A percentile compares a stretch with the other conserved stretches of the same genome.
phyloP scores from a whole-genome alignment of 148 eudicot species.

The Salicornia ramosissima region DNA sequence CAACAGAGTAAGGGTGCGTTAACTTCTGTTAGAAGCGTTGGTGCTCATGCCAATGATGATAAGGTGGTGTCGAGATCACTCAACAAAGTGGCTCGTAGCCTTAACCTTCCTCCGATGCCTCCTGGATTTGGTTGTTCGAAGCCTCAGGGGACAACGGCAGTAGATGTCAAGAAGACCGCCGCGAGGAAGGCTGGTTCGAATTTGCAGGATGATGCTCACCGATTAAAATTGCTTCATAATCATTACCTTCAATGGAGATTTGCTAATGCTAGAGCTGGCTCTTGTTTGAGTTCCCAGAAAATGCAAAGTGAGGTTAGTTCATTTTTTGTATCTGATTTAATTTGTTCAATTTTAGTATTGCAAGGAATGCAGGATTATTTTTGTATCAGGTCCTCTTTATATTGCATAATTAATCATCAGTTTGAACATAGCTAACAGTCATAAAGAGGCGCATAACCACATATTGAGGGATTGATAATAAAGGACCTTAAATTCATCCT shows the following conservation, averaged over 20 bases:
- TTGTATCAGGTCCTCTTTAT: no score
- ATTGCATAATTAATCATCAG: no score
- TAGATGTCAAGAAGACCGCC: constrained; percentile 33
- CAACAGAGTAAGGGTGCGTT: background rate
- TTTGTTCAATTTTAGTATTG: background rate
- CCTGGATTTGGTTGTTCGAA: constrained; percentile 20
- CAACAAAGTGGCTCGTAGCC: constrained; percentile 31
- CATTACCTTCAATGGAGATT: constrained; percentile 64
- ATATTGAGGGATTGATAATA: no score
- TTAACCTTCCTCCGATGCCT: constrained; percentile 62
- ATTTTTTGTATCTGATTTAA: background rate
- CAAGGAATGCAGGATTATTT: no score
- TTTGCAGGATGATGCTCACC: constrained; percentile 49
- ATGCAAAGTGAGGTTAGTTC: constrained; percentile 64
- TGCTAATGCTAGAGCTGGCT: constrained; percentile 66
- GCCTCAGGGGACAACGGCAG: constrained; percentile 25
- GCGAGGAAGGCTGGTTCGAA: constrained; percentile 37
- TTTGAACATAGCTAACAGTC: no score
- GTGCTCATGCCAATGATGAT: no score
- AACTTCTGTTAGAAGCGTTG: constrained; percentile 21
- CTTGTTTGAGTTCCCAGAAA: constrained; percentile 45
- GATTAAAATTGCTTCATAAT: constrained; percentile 58
- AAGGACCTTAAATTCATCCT: no score
- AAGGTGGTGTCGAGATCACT: constrained; percentile 14
- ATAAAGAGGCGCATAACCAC: no score